Base-by-base conservation (phyloP, 371 early-diverging fungal species). In the Mortierella sp. region DNA sequence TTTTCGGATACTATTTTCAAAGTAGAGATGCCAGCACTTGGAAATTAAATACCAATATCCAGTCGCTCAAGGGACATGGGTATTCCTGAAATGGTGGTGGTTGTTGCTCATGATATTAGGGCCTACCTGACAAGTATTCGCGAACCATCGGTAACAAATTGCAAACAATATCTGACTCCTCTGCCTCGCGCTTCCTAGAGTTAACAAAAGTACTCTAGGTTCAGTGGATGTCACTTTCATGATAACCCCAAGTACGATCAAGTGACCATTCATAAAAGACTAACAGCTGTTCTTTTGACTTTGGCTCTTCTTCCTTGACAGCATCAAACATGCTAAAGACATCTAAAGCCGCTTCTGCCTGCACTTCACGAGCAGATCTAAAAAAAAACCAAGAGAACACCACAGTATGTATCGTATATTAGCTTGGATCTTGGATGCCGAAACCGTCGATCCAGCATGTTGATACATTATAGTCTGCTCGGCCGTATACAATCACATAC, bases 111-210 rank as follows among this genome's bases (percentile, higher is more conserved):
- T 59, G 37, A 3, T 47, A 46, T 18, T 7, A 21, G 3, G 43
- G 45, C 85, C 72, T 82, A 89, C 89, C 75, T 30, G 90, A 83
- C 58, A 93, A 71, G 58, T 90, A 89, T 65, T 92, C 91, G 51
- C 89, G 86, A 5, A 93, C 91, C 90, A 93, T 90, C 0, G 93
- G 91, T 59, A 91, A 84, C 62, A 92, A 85, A 58, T 92, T 90
- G 62, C 89, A 90, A 86, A 89, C 88, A 28, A 90, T 89, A 29
- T 90, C 89, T 55, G 82, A 62, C 46, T 89, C 87, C 0, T 80
- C 72, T 59, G 83, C 83, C 12, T 84, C 83, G 18, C 65, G 48
- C 58, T 72, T 81, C 50, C 87, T 82, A 75, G 76, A 71, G 26
- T 85, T 18, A 65, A 75, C 53, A 46, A 66, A 69, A 53, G 43